Evolutionary conservation across 179 eudicot species (phyloP).

Genomic region (Monotropa hypopitys): DNA sequence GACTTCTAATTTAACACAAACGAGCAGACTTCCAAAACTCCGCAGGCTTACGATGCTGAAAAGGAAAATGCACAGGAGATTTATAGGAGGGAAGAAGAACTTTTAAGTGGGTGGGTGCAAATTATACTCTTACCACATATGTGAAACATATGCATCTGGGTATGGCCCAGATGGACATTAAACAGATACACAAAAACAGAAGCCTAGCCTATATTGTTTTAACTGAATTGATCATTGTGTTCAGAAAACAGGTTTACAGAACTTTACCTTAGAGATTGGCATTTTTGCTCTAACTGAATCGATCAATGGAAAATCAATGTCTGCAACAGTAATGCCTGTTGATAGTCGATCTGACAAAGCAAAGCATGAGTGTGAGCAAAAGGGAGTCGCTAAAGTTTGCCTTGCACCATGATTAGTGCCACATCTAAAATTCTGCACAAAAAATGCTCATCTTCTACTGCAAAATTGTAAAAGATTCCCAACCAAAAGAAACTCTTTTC

Average conservation of each 20-base stretch:
- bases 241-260: background rate
- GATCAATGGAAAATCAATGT: constrained; percentile 57
- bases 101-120: background rate
- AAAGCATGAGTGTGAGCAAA: background rate
- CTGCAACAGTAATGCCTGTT: constrained; percentile 78
- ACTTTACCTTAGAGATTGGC: constrained; percentile 70
- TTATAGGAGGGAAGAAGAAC: background rate
- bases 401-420: background rate
- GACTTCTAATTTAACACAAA: constrained; percentile 15
- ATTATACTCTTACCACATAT: background rate
- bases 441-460: background rate
- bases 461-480: background rate
- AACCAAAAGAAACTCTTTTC: background rate
- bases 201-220: background rate
- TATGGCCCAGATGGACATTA: background rate
- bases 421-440: background rate
- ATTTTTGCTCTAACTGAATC: constrained; percentile 75
- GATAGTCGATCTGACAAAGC: constrained; percentile 50
- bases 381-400: background rate
- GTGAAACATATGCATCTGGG: background rate
- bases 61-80: constrained; percentile 5
- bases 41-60: constrained; percentile 63
- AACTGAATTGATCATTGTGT: background rate
- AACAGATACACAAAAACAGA: background rate
- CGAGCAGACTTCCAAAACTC: constrained; percentile 41